Evolutionary conservation across 2,329 filamentous ascomycete species (phyloP).

Genomic region (Trichoderma sp.): DNA sequence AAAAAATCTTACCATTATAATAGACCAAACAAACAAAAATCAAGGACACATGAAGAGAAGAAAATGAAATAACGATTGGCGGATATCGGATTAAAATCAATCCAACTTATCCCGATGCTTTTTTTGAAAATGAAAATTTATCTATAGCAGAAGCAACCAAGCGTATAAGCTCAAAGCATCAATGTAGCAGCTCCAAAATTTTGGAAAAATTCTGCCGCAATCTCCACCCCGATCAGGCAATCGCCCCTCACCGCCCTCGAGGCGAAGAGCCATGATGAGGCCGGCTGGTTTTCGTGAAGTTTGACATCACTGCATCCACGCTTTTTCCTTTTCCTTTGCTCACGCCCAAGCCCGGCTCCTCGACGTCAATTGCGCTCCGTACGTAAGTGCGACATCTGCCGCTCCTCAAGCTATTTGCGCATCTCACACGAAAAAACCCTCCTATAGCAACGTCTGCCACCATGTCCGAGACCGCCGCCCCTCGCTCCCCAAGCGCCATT

Average conservation of each 20-base stretch:
- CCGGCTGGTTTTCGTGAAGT: constrained; percentile 40
- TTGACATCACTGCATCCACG: constrained; percentile 37
- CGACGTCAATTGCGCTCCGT: constrained; percentile 24
- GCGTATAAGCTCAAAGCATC: background rate
- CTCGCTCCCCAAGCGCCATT: constrained; percentile 60
- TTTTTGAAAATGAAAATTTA: background rate
- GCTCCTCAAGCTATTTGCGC: background rate
- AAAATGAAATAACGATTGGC: background rate
- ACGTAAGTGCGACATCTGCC: background rate
- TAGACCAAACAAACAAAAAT: background rate
- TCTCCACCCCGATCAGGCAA: constrained; percentile 27
- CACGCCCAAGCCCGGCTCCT: constrained; percentile 26
- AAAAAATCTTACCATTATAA: constrained; percentile 9
- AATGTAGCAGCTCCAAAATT: constrained; percentile 37
- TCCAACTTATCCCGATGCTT: background rate
- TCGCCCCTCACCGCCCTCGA: constrained; percentile 45
- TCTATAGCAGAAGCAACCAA: background rate
- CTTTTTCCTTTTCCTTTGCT: constrained; percentile 27
- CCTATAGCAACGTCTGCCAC: constrained; percentile 27
- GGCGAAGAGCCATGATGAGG: constrained; percentile 32
- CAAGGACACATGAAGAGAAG: constrained; percentile 3
- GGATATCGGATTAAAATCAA: background rate
- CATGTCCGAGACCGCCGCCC: constrained; percentile 54
- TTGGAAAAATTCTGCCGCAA: constrained; percentile 46
- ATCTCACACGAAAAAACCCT: background rate